Evolutionary conservation across 495 filamentous ascomycete genomes (phyloP), one percentile per base, ranked within the genome.

Genomic region (Melanomma pulvis-pyrius): DNA sequence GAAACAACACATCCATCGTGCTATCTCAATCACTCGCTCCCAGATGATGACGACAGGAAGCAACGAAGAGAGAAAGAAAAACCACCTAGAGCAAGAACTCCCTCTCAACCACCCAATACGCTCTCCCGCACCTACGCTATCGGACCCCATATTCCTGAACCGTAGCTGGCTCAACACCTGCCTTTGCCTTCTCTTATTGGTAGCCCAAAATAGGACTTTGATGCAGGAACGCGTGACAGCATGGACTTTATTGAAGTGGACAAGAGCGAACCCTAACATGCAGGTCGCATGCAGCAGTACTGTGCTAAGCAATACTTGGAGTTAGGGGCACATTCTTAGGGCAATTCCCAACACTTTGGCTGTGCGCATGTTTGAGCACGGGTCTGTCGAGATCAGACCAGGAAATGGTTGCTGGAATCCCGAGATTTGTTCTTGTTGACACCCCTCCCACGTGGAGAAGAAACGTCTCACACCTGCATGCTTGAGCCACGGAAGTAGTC

Each of bases 291-390:
- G n/a, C n/a, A n/a, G n/a, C n/a, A 15, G 25, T 11, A 26, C 7
- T 6, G 25, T 8, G 3, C 48, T 7, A 29, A 11, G 17, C 49
- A 52, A 52, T 26, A 52, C 24, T 52, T 17, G 19, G 24, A 11
- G 49, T 22, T 8, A 12, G 46, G 46, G 46, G 17, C 46, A 48
- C 7, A 7, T 7, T 21, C 46, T 51, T 3, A 8, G 48, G n/a
- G 36, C 36, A 41, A 41, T 41, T 51, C 48, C 48, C 48, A 51
- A 51, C 48, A 29, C 5, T 29, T 29, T 24, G 48, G 48, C 26
- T 51, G 48, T 34, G 25, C 13, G 26, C 21, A 54, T 30, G 24
- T 54, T 19, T 54, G 51, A 54, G 51, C 24, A 54, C 22, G 25
- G 29, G 19, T 5, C 2, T 24, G 2, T 26, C 22, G 48, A 13